A percentile compares a stretch with the other conserved stretches of the same genome.
Evolutionary conservation across 148 eudicot species (phyloP).

Genomic region (Rhododendron molle): DNA sequence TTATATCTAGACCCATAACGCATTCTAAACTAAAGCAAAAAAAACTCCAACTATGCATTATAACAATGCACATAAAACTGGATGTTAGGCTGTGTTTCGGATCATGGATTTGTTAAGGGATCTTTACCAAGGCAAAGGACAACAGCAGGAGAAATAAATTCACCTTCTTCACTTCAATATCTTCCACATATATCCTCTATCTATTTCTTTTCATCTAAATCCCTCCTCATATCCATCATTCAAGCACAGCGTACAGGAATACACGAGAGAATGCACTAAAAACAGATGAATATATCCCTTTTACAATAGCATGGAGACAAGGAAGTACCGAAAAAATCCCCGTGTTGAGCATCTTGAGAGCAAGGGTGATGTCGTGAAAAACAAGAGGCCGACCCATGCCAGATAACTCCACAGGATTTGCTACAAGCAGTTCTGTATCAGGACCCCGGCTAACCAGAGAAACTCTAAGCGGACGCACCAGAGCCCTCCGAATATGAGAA

Average conservation of each 20-base stretch:
- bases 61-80: not conserved
- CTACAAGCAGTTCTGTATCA: conserved; percentile 49
- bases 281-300: not conserved
- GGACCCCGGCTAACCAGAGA: conserved; percentile 51
- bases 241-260: not conserved
- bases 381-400: conserved; percentile 58
- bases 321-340: conserved; percentile 47
- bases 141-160: not conserved
- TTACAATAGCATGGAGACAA: not conserved
- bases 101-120: not conserved
- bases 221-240: not conserved
- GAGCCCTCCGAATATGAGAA: conserved; percentile 39
- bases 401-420: conserved; percentile 56
- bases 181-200: not conserved
- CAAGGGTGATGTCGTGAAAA: conserved; percentile 50
- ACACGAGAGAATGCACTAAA: not conserved
- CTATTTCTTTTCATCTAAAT: not conserved
- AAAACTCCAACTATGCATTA: not conserved
- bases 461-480: conserved; percentile 45
- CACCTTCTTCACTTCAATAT: not conserved
- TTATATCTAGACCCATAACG: not conserved
- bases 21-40: not conserved
- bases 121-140: not conserved
- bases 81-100: not conserved
- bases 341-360: conserved; percentile 49